phyloP scores from a whole-genome alignment of 129 eudicot species.

The Scalesia atractyloides region DNA sequence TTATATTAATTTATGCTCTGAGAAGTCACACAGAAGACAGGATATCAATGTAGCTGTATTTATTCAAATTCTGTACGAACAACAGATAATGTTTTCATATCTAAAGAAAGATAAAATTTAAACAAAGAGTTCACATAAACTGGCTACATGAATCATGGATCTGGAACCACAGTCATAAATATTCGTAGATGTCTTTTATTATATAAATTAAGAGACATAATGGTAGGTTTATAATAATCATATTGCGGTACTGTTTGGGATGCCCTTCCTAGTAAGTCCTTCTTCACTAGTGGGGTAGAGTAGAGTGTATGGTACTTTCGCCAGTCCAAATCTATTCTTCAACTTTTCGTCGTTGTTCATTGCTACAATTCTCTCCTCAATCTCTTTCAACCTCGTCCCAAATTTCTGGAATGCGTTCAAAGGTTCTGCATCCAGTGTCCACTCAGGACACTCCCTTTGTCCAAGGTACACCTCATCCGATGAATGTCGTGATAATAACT shows the following conservation, averaged over 20 bases:
- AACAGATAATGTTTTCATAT: not conserved
- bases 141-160: too few species aligned
- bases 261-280: constrained; percentile 43
- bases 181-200: not conserved
- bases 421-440: constrained; percentile 40
- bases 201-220: not conserved
- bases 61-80: not conserved
- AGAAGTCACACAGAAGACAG: not conserved
- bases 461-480: constrained; percentile 48
- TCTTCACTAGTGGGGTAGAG: constrained; percentile 36
- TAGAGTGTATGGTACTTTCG: constrained; percentile 37
- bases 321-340: constrained; percentile 49
- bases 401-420: constrained; percentile 37
- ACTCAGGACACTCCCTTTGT: constrained; percentile 39
- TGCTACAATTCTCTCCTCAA: constrained; percentile 31
- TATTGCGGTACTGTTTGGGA: constrained; percentile 36
- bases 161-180: too few species aligned
- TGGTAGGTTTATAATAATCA: not conserved
- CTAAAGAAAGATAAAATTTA: not conserved
- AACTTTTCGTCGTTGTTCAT: constrained; percentile 42
- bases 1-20: not conserved
- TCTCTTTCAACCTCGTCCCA: constrained; percentile 35
- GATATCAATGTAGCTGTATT: not conserved
- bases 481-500: constrained; percentile 40
- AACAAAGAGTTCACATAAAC: too few species aligned